Evolutionary conservation across 805 yeast species (phyloP).

Genomic region (Alloascoidea africana): DNA sequence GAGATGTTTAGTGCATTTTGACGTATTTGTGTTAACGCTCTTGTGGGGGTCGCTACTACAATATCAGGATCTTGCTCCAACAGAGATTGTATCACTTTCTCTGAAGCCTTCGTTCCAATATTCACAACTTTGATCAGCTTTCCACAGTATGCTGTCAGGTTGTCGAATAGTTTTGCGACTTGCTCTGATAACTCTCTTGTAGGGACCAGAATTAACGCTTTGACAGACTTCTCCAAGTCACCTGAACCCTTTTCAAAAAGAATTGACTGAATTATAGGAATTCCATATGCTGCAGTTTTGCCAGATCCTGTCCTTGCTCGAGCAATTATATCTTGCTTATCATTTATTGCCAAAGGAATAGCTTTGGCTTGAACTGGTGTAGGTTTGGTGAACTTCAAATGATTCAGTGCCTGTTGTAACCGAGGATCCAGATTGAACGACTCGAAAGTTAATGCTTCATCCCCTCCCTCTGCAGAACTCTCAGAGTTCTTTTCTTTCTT

Average conservation of each 20-base stretch:
- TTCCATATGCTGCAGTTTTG: slow-evolving; percentile 79
- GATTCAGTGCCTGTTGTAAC: slow-evolving; percentile 68
- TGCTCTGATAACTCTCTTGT: slow-evolving; percentile 86
- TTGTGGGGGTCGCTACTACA: slow-evolving; percentile 77
- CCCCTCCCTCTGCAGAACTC: slow-evolving; percentile 6
- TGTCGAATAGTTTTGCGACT: slow-evolving; percentile 54
- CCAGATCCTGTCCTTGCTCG: slow-evolving; percentile 95
- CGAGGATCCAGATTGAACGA: slow-evolving; percentile 72
- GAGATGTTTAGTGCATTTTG: slow-evolving; percentile 32
- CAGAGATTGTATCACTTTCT: slow-evolving; percentile 54
- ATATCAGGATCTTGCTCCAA: slow-evolving; percentile 67
- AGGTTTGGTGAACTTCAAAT: slow-evolving; percentile 70
- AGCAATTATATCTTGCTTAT: slow-evolving; percentile 84
- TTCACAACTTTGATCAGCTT: slow-evolving; percentile 51
- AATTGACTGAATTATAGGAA: slow-evolving; percentile 75
- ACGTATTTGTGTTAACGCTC: slow-evolving; percentile 36
- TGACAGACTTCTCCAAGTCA: slow-evolving; percentile 19
- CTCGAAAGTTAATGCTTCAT: slow-evolving; percentile 31
- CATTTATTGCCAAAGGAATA: slow-evolving; percentile 83
- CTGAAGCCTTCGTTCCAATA: slow-evolving; percentile 49
- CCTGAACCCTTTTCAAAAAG: slow-evolving; percentile 21
- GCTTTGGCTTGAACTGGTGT: slow-evolving; percentile 84
- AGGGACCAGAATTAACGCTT: slow-evolving; percentile 74
- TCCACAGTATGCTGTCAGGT: slow-evolving; percentile 57
- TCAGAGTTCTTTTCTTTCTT: slow-evolving; percentile 1